Evolutionary conservation across 306 rosid genomes (phyloP), one percentile per base, ranked within the genome.

Genomic region (Mucuna pruriens): DNA sequence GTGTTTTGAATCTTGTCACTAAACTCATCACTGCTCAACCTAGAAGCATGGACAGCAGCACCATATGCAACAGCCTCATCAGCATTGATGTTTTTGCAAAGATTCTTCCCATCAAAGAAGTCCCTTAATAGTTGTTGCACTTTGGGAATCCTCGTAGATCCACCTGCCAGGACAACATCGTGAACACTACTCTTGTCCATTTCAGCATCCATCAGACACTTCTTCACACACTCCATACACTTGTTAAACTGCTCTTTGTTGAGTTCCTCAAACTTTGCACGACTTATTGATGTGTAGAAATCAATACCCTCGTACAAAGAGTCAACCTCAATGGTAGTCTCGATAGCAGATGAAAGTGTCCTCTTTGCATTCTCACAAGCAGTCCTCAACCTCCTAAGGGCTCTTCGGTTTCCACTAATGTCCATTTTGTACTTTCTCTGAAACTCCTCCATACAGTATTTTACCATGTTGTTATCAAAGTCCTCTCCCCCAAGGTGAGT

Each of bases 401-500:
- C 49, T 34, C 2, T 74, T 51, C 57, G 39, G 16, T 11, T 64
- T 5, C 29, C 49, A 40, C 10, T 51, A n/a, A 81, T 26, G 13
- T 81, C 80, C 9, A 11, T 9, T n/a, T 39, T 74, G 19, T 65
- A 2, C 70, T 74, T 81, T 42, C 38, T 74, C 48, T 26, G 16
- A 2, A 74, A 51, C 29, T 81, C 63, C 3, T 11, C 1, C 1
- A 40, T 80, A 20, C 65, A 74, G 66, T 39, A 9, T 4, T 52
- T 19, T 7, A 74, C 70, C 85, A 74, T 39, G 39, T 68, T 42
- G 8, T 54, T 54, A 36, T 65, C 75, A 8, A 77, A 65, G 29
- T 77, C 82, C 29, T 34, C 66, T 22, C 82, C 82, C 4, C 85
- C 85, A 0, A 81, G 85, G 22, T 81, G 80, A 4, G 76, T 81